Evolutionary conservation across 805 yeast genomes (phyloP).

Genomic region (Maudiozyma barnettii): DNA sequence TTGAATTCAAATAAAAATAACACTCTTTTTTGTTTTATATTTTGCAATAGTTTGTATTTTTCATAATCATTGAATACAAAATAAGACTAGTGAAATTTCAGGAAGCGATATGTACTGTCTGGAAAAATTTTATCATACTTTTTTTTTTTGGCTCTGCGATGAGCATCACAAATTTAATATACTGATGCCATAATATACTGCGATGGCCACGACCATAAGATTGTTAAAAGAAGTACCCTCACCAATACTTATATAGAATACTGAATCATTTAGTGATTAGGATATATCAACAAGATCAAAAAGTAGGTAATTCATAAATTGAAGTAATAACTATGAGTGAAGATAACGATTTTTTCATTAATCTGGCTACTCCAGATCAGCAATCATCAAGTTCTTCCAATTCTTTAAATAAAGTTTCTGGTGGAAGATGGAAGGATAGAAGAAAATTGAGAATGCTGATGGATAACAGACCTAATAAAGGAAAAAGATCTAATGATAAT

Average conservation of each 20-base stretch:
- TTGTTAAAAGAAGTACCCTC: not conserved
- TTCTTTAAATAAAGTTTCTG: conserved; percentile 38
- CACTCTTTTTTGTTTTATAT: no score
- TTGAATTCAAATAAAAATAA: no score
- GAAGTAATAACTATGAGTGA: conserved; percentile 14
- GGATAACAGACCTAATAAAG: conserved; percentile 33
- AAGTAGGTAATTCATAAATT: no score
- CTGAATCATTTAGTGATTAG: no score
- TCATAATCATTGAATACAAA: no score
- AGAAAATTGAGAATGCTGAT: conserved; percentile 46
- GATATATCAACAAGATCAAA: no score
- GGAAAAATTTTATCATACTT: not conserved
- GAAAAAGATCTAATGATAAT: conserved; percentile 5
- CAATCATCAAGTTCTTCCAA: conserved; percentile 13
- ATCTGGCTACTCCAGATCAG: conserved; percentile 42
- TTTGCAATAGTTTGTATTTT: no score
- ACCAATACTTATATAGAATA: no score
- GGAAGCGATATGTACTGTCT: not conserved
- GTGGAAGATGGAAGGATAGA: conserved; percentile 80
- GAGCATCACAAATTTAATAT: not conserved
- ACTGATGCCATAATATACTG: not conserved
- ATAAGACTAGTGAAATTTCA: not conserved
- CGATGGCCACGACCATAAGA: not conserved
- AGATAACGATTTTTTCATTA: conserved; percentile 46
- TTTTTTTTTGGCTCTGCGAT: not conserved